Percentiles rank a stretch among this genome's conserved stretches.
phyloP scores from a whole-genome alignment of 352 stramenopile species.

The Phytophthora hibernalis region DNA sequence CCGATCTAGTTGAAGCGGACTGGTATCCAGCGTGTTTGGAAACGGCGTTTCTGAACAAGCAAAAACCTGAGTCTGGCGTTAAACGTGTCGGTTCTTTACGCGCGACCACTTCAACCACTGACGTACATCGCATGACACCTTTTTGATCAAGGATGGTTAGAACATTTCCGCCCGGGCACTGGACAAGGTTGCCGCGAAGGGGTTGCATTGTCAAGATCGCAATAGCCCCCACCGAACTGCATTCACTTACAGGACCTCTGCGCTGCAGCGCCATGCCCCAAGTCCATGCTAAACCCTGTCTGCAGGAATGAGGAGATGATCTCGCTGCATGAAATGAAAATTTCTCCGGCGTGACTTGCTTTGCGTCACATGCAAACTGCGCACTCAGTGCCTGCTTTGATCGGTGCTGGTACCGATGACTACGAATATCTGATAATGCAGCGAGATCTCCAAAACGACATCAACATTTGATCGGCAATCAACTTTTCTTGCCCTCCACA shows the following conservation, averaged over 20 bases:
- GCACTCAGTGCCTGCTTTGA: not conserved
- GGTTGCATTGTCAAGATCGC: too few relatives aligned
- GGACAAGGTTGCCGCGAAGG: too few relatives aligned
- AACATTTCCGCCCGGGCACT: too few relatives aligned
- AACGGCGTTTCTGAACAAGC: too few relatives aligned
- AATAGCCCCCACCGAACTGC: too few relatives aligned
- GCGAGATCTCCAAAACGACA: not conserved
- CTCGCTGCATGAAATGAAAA: not conserved
- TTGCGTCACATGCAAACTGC: not conserved
- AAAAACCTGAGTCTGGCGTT: not conserved
- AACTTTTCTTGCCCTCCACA: not conserved
- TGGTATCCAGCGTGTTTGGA: too few relatives aligned
- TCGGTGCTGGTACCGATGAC: too few relatives aligned
- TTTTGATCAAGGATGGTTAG: too few relatives aligned
- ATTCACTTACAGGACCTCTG: too few relatives aligned
- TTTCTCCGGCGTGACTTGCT: not conserved
- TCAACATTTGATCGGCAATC: not conserved
- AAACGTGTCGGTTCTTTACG: constrained; percentile 14
- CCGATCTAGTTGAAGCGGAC: not conserved
- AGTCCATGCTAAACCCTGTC: not conserved
- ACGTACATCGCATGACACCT: not conserved
- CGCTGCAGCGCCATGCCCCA: too few relatives aligned
- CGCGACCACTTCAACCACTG: constrained; percentile 8
- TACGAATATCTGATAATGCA: not conserved
- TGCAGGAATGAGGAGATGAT: not conserved